Percentiles rank a stretch among this genome's conserved stretches.
Conservation (phyloP, 75 land plant genomes). For the Cunninghamia lanceolata region DNA sequence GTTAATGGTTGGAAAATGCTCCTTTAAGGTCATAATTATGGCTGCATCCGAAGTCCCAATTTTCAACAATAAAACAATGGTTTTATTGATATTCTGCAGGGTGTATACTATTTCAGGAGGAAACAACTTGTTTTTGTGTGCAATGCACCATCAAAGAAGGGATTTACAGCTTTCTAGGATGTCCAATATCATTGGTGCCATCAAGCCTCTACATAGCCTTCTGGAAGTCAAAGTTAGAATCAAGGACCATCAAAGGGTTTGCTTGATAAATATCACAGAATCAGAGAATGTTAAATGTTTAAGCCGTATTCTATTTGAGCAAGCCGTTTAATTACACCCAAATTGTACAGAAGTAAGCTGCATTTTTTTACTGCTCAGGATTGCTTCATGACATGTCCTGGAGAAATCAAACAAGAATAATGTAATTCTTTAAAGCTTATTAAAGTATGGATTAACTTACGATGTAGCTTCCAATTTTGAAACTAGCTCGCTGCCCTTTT, state of each 20-base stretch:
- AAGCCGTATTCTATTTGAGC: background rate
- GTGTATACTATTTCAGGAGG: background rate
- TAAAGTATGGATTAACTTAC: constrained; percentile 2
- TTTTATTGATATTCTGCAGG: background rate
- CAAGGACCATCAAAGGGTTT: background rate
- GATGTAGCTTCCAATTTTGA: constrained; percentile 11
- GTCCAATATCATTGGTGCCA: background rate
- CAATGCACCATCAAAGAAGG: background rate
- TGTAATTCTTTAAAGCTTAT: background rate
- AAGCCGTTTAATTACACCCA: background rate
- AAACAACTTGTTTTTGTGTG: background rate
- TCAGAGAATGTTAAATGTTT: background rate
- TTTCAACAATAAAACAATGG: background rate
- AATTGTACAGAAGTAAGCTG: background rate
- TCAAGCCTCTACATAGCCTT: background rate
- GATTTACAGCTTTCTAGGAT: background rate
- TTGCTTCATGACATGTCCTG: background rate
- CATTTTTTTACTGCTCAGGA: background rate
- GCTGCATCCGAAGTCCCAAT: background rate
- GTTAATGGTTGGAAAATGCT: background rate
- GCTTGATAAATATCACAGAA: background rate
- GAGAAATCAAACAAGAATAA: background rate
- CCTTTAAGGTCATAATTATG: background rate
- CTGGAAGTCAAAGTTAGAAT: background rate
- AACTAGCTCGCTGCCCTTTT: constrained; percentile 1